Evolutionary conservation across 371 early-diverging fungal species (phyloP).

Genomic region (Parasitella parasitica): DNA sequence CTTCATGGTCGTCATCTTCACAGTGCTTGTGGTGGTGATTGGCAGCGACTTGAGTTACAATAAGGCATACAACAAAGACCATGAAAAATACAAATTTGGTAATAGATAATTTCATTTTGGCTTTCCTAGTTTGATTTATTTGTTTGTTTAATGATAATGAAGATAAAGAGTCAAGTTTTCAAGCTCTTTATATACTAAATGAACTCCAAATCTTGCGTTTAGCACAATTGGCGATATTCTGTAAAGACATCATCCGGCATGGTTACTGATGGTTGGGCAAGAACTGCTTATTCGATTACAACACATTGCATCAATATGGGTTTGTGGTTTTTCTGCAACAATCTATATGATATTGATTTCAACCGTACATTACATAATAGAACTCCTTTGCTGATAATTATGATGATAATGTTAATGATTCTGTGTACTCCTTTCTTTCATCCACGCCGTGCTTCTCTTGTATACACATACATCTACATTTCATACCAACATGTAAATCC

Average conservation of each 20-base stretch:
- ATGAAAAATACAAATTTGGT: slow-evolving; percentile 2
- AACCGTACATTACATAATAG: not conserved
- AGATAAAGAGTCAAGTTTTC: not conserved
- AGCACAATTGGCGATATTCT: not conserved
- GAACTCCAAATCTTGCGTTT: not conserved
- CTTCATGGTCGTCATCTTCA: not conserved
- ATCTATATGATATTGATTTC: not conserved
- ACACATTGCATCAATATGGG: not conserved
- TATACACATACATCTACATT: not conserved
- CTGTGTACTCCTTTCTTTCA: too few relatives aligned
- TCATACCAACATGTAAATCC: too few relatives aligned
- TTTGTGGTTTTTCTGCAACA: not conserved
- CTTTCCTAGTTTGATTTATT: not conserved
- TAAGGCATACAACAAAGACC: not conserved
- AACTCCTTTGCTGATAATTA: not conserved
- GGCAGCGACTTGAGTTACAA: not conserved
- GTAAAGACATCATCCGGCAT: not conserved
- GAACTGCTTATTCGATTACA: not conserved
- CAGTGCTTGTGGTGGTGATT: not conserved
- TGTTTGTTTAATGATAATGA: not conserved
- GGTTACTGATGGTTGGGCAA: not conserved
- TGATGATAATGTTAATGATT: not conserved
- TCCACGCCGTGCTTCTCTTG: too few relatives aligned
- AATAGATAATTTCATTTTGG: slow-evolving; percentile 3
- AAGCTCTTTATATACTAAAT: not conserved